Base-by-base conservation (phyloP, 441 rosid species). In the Arabidopsis lyrata region DNA sequence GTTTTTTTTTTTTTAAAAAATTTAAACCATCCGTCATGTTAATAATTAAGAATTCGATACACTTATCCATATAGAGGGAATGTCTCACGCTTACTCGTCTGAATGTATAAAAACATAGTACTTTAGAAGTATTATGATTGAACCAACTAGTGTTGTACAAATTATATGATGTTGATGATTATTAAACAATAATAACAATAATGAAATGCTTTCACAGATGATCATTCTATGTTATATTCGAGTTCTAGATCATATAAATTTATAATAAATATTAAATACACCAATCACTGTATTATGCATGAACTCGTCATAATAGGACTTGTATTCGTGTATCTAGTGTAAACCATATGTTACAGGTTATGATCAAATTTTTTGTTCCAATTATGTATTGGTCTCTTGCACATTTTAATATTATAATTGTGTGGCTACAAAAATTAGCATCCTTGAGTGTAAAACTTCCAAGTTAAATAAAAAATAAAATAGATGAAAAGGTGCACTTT, bases 401-500 rank as follows among this genome's bases (percentile, higher is more conserved):
- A 57, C 50, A 24, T 73, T 29, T 35, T 65, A 65, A 20, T 24
- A 52, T 60, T 41, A 50, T 36, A 66, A 36, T 66, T 50, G 48
- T 41, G 55, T 58, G 78, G 68, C 56, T 41, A 31, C 2, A 38
- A 72, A 24, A 15, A 4, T 57, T 39, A 31, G 67, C 59, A 47
- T 20, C 50, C 15, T 31, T 38, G 35, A 31, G 70, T 63, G 54
- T 53, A 44, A 54, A 34, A 72, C 63, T 53, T 63, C 42, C 0
- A 31, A 35, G 12, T 13, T 50, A 61, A 29, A 52, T 38, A 42
- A 53, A 63, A 22, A 15, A 10, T n/a, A 6, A 44, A 29, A 66
- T 11, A 36, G 32, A 66, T 59, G 68, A 52, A 66, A 67, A 50
- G 56, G 70, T 63, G 10, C 63, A 54, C 13, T 72, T 68, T 41